Base-by-base conservation (phyloP, 306 rosid genomes). In the Cucurbita ficifolia region DNA sequence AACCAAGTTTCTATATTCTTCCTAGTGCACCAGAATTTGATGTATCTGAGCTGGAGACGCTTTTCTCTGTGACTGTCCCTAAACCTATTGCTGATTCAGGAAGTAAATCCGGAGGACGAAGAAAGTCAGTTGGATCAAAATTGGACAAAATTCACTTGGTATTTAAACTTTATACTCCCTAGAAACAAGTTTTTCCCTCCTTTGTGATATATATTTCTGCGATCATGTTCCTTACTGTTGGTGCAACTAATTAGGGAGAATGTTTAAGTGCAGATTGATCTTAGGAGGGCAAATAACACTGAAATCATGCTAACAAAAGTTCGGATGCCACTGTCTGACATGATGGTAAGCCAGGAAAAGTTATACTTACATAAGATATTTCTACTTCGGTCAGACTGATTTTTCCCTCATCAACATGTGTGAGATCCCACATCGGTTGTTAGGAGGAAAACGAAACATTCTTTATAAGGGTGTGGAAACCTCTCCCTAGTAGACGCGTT, bases 221-320 rank as follows among this genome's bases (percentile, higher is more conserved):
- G 53, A 45, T 45, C 19, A 22, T 5, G 24, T 10, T 40, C 21
- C 36, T 42, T 8, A 42, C 72, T 42, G 14, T 42, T 65, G 72
- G 54, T 69, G 74, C 58, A 48, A 69, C 74, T 73, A 21, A 5
- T 56, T 54, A 62, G 17, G 61, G 39, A 57, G 18, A 38, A n/a
- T 72, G 52, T 48, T 69, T 49, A 22, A 69, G 72, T 82, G 82
- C 82, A 95, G 99, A 67, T 95, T 83, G 99, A 95, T 76, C 87
- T 95, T 57, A 91, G 96, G 85, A 88, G 99, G 87, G 97, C 97
- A 54, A 85, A 95, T 75, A 95, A 95, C 81, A 88, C 97, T 72
- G 99, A 95, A 87, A 95, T 95, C 81, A 95, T 95, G 99, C 99
- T 95, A 77, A 91, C 99, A 57, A 91, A 95, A 92, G 92, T 95